Evolutionary conservation across 495 filamentous ascomycete genomes (phyloP).

Genomic region (Penicillium macrosclerotiorum): DNA sequence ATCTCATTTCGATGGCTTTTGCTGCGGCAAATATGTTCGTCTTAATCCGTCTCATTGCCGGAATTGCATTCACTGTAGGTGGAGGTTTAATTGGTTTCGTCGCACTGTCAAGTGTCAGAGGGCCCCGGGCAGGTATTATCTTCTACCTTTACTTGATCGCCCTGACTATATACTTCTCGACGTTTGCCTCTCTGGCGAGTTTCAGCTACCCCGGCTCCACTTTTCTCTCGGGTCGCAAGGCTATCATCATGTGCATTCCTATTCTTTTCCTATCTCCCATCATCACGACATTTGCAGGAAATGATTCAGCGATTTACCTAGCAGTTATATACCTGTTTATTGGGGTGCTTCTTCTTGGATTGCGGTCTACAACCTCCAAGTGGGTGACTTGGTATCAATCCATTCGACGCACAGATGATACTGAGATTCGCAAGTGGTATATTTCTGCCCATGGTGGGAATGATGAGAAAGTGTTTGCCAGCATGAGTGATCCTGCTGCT

Average conservation of each 20-base stretch:
- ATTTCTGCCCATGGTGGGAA: constrained; percentile 31
- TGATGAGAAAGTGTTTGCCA: constrained; percentile 37
- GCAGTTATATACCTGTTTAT: constrained; percentile 47
- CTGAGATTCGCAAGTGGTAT: constrained; percentile 51
- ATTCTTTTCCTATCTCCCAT: constrained; percentile 48
- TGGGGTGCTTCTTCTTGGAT: constrained; percentile 40
- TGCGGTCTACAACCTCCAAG: constrained; percentile 45
- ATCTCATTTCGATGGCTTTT: constrained; percentile 59
- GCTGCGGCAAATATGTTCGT: constrained; percentile 61
- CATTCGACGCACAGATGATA: constrained; percentile 44
- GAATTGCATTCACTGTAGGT: constrained; percentile 52
- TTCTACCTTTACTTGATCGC: constrained; percentile 51
- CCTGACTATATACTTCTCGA: constrained; percentile 50
- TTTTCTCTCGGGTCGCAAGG: constrained; percentile 51
- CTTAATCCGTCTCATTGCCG: constrained; percentile 56
- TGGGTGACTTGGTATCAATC: constrained; percentile 52
- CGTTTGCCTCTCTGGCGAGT: constrained; percentile 51
- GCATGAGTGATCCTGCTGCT: constrained; percentile 41
- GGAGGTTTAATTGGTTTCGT: constrained; percentile 50
- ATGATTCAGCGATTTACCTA: constrained; percentile 50
- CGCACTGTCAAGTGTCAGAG: constrained; percentile 37
- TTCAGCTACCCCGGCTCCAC: constrained; percentile 55
- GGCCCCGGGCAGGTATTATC: constrained; percentile 42
- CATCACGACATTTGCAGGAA: constrained; percentile 44
- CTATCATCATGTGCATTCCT: constrained; percentile 44